Evolutionary conservation across 768 basidiomycete species (phyloP).

Genomic region (Xerocomellus dryophilus): DNA sequence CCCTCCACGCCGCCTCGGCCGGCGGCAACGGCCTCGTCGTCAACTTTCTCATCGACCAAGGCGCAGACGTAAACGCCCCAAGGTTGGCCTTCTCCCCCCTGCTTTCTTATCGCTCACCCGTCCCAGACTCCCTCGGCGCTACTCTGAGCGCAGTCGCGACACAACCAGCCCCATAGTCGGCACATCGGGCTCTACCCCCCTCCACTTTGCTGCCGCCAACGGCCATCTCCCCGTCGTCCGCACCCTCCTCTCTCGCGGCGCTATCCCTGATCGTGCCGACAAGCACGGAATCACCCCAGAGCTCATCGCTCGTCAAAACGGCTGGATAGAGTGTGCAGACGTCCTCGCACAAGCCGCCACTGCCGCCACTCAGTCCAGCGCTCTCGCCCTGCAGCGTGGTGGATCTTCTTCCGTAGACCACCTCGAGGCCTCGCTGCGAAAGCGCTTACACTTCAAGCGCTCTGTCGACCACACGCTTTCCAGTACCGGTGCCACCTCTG

Average conservation of each 20-base stretch:
- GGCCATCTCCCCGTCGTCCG: conserved; percentile 78
- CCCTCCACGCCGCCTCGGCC: conserved; percentile 91
- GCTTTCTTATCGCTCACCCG: conserved; percentile 9
- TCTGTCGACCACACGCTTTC: conserved; percentile 71
- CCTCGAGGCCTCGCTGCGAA: conserved; percentile 34
- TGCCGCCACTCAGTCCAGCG: conserved; percentile 25
- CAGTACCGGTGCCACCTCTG: conserved; percentile 38
- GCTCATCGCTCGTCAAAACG: conserved; percentile 74
- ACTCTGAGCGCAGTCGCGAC: conserved; percentile 67
- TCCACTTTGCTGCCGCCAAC: conserved; percentile 96
- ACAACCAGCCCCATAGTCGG: conserved; percentile 69
- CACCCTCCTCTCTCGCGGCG: conserved; percentile 82
- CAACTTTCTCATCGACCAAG: conserved; percentile 81
- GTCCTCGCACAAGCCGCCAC: conserved; percentile 64
- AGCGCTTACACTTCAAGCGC: conserved; percentile 67
- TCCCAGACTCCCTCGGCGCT: conserved; percentile 65
- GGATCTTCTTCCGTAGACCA: conserved; percentile 29
- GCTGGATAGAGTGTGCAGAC: conserved; percentile 75
- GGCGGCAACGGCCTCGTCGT: conserved; percentile 90
- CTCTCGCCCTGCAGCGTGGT: conserved; percentile 16
- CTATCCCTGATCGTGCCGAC: conserved; percentile 75
- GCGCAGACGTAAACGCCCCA: conserved; percentile 97
- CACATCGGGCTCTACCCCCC: conserved; percentile 86
- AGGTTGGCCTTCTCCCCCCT: conserved; percentile 48
- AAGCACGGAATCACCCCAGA: conserved; percentile 92